Conservation (phyloP, 306 rosid genomes). For the Medicago lupulina region DNA sequence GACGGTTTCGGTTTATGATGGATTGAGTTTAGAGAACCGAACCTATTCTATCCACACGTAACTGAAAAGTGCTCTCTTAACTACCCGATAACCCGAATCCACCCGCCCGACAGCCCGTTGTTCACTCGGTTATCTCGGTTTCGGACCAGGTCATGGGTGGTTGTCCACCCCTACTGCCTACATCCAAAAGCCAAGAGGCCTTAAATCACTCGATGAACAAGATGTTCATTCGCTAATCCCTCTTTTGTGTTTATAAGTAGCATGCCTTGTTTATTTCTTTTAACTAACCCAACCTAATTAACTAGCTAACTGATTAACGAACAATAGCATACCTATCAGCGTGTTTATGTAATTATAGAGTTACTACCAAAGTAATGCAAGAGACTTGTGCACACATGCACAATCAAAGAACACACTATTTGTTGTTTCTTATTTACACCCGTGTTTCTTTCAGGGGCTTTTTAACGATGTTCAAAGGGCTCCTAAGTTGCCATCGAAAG, state of each 20-base stretch:
- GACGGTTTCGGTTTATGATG: no score
- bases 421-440: slow-evolving; percentile 33
- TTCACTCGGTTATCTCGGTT: no score
- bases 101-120: no score
- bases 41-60: no score
- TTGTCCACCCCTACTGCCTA: no score
- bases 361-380: slow-evolving; percentile 20
- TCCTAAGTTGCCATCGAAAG: slow-evolving; percentile 67
- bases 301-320: background rate
- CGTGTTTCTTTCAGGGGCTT: slow-evolving; percentile 56
- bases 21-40: no score
- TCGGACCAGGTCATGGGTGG: no score
- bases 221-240: background rate
- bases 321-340: background rate
- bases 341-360: slow-evolving; percentile 15
- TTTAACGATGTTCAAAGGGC: slow-evolving; percentile 81
- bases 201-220: background rate
- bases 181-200: background rate
- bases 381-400: background rate
- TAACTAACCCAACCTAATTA: background rate
- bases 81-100: no score
- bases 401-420: background rate
- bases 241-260: background rate
- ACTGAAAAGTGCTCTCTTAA: no score
- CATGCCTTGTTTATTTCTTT: background rate